A percentile compares a stretch with the other conserved stretches of the same genome.
Conservation (phyloP, 2,329 filamentous ascomycete genomes). For the Podosphaera xanthii region DNA sequence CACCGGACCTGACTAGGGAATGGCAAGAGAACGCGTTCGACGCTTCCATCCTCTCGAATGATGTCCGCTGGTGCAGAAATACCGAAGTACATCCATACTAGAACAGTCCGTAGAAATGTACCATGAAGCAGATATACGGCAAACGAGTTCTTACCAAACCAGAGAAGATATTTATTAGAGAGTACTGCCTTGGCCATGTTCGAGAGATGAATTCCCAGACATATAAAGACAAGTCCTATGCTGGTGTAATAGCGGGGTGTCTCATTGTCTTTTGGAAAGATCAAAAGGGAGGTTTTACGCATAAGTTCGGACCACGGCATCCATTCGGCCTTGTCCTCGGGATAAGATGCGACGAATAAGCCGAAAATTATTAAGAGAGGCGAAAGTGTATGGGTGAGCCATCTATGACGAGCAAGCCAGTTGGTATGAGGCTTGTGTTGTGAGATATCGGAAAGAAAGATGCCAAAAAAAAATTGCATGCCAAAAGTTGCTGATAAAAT, state of each 20-base stretch:
- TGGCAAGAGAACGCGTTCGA: conserved; percentile 16
- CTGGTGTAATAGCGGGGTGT: conserved; percentile 26
- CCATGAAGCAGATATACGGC: conserved; percentile 42
- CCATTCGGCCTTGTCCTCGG: conserved; percentile 30
- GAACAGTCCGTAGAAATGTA: conserved; percentile 31
- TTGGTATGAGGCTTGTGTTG: conserved; percentile 26
- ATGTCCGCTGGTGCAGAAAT: conserved; percentile 17
- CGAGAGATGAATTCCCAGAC: conserved; percentile 29
- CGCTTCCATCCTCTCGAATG: conserved; percentile 15
- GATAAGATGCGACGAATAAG: conserved; percentile 35
- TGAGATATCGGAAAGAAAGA: conserved; percentile 36
- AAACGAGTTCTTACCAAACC: conserved; percentile 40
- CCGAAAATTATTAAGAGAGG: conserved; percentile 27
- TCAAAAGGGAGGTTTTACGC: conserved; percentile 19
- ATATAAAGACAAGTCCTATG: conserved; percentile 25
- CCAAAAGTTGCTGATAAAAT: conserved; percentile 22
- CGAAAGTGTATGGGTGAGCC: conserved; percentile 23
- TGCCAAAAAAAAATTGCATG: conserved; percentile 38
- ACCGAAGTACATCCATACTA: conserved; percentile 37
- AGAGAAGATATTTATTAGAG: conserved; percentile 31
- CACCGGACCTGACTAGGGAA: conserved; percentile 18
- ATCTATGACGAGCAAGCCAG: conserved; percentile 21
- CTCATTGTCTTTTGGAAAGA: conserved; percentile 25
- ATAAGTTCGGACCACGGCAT: conserved; percentile 29
- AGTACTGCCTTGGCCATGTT: conserved; percentile 27